Percentiles rank a stretch among this genome's conserved stretches.
These are phyloP conservation scores for Cercis canadensis DNA, from an alignment of 306 rosid genomes.

Conservation along the genomic window DNA sequence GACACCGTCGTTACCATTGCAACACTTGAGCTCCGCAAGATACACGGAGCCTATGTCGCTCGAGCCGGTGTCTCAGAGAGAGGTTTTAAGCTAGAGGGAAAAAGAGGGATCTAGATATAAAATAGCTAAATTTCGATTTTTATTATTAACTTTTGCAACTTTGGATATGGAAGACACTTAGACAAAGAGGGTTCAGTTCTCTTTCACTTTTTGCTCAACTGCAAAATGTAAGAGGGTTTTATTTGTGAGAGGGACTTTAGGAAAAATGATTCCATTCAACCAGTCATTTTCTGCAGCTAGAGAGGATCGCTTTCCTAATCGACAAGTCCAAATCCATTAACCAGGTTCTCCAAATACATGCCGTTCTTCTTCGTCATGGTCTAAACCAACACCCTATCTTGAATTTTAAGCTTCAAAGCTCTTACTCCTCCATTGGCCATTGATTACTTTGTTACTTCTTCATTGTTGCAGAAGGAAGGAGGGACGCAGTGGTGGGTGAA, in stretches of 20 bases:
- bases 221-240: not conserved
- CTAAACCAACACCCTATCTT: too few species aligned
- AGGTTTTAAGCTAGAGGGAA: conserved; percentile 1
- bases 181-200: not conserved
- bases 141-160: not conserved
- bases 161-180: not conserved
- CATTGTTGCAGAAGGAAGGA: too few species aligned
- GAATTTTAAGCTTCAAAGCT: too few species aligned
- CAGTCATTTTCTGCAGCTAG: too few species aligned
- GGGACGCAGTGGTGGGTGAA: too few species aligned
- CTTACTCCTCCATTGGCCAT: too few species aligned
- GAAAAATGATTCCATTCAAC: too few species aligned
- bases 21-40: conserved; percentile 57
- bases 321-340: too few species aligned
- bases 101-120: not conserved
- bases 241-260: not conserved
- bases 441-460: too few species aligned
- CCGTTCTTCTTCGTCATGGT: too few species aligned
- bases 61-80: conserved; percentile 44
- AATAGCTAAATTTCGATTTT: not conserved
- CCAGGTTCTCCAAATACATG: too few species aligned
- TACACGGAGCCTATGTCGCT: conserved; percentile 90
- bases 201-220: not conserved
- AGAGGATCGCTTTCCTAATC: too few species aligned
- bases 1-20: conserved; percentile 29